Conservation (phyloP, 2,329 filamentous ascomycete species). For the Clonostachys rhizophaga region DNA sequence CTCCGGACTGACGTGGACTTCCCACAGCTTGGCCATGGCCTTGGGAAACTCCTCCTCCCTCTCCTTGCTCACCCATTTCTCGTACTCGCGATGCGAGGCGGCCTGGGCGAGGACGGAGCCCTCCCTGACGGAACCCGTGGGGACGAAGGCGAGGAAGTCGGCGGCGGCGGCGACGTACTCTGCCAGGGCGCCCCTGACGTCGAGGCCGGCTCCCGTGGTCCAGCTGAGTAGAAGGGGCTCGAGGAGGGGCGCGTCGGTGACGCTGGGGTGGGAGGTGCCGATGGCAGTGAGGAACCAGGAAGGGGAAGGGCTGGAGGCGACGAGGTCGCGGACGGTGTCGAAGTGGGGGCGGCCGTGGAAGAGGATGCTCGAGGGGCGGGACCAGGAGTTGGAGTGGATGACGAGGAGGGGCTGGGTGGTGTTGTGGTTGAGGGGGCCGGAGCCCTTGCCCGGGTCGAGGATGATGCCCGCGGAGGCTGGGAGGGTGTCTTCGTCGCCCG, state of each 20-base stretch:
- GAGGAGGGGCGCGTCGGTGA: conserved; percentile 63
- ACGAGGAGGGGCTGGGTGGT: conserved; percentile 55
- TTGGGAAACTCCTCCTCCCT: conserved; percentile 21
- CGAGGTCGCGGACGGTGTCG: conserved; percentile 52
- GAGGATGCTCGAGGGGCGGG: conserved; percentile 37
- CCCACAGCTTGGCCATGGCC: conserved; percentile 29
- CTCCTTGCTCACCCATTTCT: conserved; percentile 30
- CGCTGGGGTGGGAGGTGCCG: conserved; percentile 55
- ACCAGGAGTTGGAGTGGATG: conserved; percentile 63
- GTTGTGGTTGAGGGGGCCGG: conserved; percentile 55
- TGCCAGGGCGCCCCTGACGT: conserved; percentile 47
- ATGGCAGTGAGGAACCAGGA: conserved; percentile 51
- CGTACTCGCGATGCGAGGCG: conserved; percentile 35
- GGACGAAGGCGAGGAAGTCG: conserved; percentile 49
- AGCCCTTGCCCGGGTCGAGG: conserved; percentile 62
- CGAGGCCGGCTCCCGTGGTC: conserved; percentile 56
- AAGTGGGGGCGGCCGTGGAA: conserved; percentile 64
- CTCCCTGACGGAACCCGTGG: conserved; percentile 34
- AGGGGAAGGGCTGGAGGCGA: conserved; percentile 33
- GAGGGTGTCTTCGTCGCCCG: conserved; percentile 11
- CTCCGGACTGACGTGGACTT: conserved; percentile 31
- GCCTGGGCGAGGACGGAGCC: conserved; percentile 38
- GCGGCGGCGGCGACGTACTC: conserved; percentile 57
- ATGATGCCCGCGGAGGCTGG: conserved; percentile 53
- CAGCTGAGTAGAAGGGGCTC: conserved; percentile 56